Base-by-base conservation (phyloP, 345 rosid species). In the Populus pruinosa region DNA sequence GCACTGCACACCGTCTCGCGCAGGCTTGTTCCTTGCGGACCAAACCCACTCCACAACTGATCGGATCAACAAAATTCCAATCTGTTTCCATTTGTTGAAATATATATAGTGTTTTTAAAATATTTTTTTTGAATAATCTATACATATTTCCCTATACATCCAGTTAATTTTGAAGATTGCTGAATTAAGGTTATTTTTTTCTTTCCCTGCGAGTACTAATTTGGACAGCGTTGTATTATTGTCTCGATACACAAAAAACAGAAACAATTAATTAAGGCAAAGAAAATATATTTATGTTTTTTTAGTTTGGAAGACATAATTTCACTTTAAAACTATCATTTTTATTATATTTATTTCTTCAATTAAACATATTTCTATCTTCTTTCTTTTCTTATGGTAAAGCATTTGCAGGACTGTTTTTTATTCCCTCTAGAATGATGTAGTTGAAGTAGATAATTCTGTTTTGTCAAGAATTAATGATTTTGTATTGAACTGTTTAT, bases 11-110 rank as follows among this genome's bases (percentile, higher is more conserved):
- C 67, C 0, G 83, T 80, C 67, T 83, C 88, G 2, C 87, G 76
- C 65, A 76, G 89, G 43, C 71, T 73, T 6, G 89, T 86, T 68
- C 87, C 89, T 0, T 0, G 72, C 7, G 91, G 88, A 44, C 91
- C 91, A 50, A 86, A 84, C 79, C 89, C 84, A 17, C 89, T 84
- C 74, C 90, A 88, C 77, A 86, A 84, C 29, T 79, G 85, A 87
- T 76, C 25, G 75, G 6, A 64, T 66, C 27, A 53, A 78, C 2
- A 73, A 29, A 35, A 53, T 35, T 14, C 53, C 49, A 38, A 16
- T 39, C 50, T 61, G 66, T 67, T 35, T 23, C 69, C 41, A 14
- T 76, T 65, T 47, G 33, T 20, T 20, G 59, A 53, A 6, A 21
- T 53, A 53, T 21, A 53, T 18, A 18, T 33, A 33, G 36, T 33